Percentiles rank a stretch among this genome's conserved stretches.
Conservation (phyloP, 2,329 filamentous ascomycete species). For the Apiospora sp. region DNA sequence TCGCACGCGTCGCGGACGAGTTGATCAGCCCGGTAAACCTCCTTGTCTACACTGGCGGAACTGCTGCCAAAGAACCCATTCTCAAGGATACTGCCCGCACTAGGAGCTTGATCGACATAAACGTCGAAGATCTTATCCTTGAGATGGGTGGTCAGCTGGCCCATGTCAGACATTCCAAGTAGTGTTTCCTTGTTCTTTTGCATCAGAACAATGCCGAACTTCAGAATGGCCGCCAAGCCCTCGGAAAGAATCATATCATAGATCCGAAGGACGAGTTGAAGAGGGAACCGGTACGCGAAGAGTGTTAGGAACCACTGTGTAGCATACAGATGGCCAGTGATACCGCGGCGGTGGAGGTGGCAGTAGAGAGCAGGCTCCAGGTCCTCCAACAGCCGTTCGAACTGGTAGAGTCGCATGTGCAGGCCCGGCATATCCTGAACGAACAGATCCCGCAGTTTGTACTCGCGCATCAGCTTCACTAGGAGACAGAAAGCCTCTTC, state of each 20-base stretch:
- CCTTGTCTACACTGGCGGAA: slow-evolving; percentile 88
- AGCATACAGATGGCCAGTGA: slow-evolving; percentile 91
- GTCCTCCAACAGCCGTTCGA: slow-evolving; percentile 92
- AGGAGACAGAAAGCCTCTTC: slow-evolving; percentile 95
- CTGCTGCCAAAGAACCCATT: slow-evolving; percentile 97
- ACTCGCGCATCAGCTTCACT: slow-evolving; percentile 95
- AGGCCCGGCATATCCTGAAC: slow-evolving; percentile 95
- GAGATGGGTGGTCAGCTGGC: slow-evolving; percentile 84
- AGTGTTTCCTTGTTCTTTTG: slow-evolving; percentile 86
- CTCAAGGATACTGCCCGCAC: slow-evolving; percentile 90
- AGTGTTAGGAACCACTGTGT: slow-evolving; percentile 99
- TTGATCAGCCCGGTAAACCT: slow-evolving; percentile 93
- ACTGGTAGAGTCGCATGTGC: slow-evolving; percentile 92
- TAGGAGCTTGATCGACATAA: slow-evolving; percentile 94
- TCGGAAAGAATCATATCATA: slow-evolving; percentile 96
- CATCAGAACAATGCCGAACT: slow-evolving; percentile 95
- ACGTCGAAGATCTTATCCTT: slow-evolving; percentile 96
- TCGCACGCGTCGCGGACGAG: slow-evolving; percentile 92
- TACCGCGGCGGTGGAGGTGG: slow-evolving; percentile 86
- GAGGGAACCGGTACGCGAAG: slow-evolving; percentile 97
- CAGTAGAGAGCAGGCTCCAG: slow-evolving; percentile 94
- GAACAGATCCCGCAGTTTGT: slow-evolving; percentile 90
- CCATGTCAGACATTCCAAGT: slow-evolving; percentile 89
- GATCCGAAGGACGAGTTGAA: slow-evolving; percentile 94
- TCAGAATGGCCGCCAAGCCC: slow-evolving; percentile 89